Base-by-base conservation (phyloP, 2,329 filamentous ascomycete genomes). In the Aspergillus ibericus region DNA sequence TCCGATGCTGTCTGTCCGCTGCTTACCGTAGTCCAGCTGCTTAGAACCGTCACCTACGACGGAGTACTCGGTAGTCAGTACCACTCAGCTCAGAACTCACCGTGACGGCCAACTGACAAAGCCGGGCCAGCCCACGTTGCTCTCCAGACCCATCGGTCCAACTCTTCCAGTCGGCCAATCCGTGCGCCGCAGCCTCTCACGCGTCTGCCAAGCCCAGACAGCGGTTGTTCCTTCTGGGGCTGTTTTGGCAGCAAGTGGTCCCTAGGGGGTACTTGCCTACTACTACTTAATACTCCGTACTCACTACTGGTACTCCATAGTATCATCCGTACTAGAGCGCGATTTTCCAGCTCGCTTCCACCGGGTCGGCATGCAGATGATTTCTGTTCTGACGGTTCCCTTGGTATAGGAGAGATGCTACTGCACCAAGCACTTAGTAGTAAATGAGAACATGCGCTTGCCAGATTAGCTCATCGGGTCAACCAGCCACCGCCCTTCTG, bases 141-240 rank as follows among this genome's bases (percentile, higher is more conserved):
- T 56, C 36, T 42, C 44, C 12, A 50, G 46, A 51, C 54, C 54
- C 54, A 56, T 56, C 54, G 16, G 47, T n/a, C 44, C 32, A 50
- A 40, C 34, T 46, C 44, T 35, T 56, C 54, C 18, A 38, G 35
- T 29, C 54, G 36, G 46, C 54, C 54, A 56, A 56, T 56, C 54
- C 47, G 51, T 51, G 35, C 44, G 35, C 34, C 27, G 44, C 22
- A 56, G 35, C 35, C 42, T 32, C 54, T 42, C 54, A 56, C 54
- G 46, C 44, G 32, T 18, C 36, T 50, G 16, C 42, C 42, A 53
- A 53, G 44, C n/a, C 44, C 44, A 27, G 44, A 16, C 15, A 48
- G 25, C 44, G 44, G 44, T 18, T 48, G 42, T 29, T 27, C 25
- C 44, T 29, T 48, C 44, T 48, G 38, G 38, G 38, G 38, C 38